These are phyloP conservation scores for Xerocomellus dryophilus DNA, from an alignment of 768 basidiomycete species.

Conservation along the genomic window DNA sequence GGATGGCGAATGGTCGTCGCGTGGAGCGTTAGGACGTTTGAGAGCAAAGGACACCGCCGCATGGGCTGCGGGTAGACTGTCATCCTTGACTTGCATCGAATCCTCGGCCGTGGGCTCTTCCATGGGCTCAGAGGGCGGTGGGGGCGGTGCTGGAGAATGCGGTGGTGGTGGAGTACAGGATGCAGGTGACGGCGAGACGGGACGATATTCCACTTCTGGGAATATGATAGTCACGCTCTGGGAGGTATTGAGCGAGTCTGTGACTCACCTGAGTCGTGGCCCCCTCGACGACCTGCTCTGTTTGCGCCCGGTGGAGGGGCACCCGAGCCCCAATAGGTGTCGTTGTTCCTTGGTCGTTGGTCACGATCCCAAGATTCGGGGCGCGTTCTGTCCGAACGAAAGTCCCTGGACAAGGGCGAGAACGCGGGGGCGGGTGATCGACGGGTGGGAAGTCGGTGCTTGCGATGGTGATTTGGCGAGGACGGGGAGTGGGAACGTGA, in stretches of 20 bases:
- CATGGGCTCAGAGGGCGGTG: conserved; percentile 39
- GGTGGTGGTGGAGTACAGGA: conserved; percentile 22
- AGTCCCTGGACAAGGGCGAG: conserved; percentile 39
- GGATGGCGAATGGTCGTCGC: conserved; percentile 45
- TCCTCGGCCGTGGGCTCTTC: conserved; percentile 22
- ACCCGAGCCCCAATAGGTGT: conserved; percentile 14
- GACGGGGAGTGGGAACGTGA: conserved; percentile 42
- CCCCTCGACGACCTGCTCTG: conserved; percentile 5
- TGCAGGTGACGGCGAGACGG: conserved; percentile 21
- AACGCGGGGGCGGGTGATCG: conserved; percentile 36
- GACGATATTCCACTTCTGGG: conserved; percentile 19
- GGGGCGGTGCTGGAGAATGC: conserved; percentile 24
- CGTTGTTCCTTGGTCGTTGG: conserved; percentile 34
- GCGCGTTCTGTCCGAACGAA: conserved; percentile 33
- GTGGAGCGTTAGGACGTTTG: conserved; percentile 47
- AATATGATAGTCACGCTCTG: not conserved
- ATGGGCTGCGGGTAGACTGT: conserved; percentile 37
- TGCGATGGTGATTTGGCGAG: conserved; percentile 31
- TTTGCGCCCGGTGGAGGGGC: conserved; percentile 9
- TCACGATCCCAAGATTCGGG: conserved; percentile 37
- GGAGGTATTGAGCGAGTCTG: not conserved
- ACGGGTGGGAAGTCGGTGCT: conserved; percentile 35
- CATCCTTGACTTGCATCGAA: conserved; percentile 22
- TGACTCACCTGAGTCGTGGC: conserved; percentile 16
- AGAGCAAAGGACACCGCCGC: conserved; percentile 40